A percentile compares a stretch with the other conserved stretches of the same genome.
These are phyloP conservation scores for Litsea cubeba DNA, from an alignment of 164 flowering plant species.

Conservation along the genomic window DNA sequence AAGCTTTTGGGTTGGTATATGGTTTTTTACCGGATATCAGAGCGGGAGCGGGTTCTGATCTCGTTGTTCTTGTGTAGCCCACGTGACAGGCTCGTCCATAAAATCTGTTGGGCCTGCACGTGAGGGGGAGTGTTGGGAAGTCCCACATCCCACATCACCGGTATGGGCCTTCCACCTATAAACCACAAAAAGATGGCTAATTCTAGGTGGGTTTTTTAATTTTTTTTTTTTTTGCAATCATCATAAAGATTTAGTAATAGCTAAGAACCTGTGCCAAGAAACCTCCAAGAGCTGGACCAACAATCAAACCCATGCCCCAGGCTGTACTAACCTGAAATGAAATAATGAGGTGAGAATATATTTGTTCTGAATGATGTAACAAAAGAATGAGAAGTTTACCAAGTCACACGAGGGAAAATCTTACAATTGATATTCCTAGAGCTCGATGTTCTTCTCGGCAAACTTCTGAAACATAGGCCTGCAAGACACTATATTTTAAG, in stretches of 20 bases:
- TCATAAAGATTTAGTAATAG: background rate
- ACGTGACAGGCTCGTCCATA: too few relatives aligned
- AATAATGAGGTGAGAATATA: background rate
- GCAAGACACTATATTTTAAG: background rate
- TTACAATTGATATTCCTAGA: slow-evolving; percentile 61
- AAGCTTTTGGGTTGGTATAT: too few relatives aligned
- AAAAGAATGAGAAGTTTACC: background rate
- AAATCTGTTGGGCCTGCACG: too few relatives aligned
- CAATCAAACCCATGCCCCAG: slow-evolving; percentile 51
- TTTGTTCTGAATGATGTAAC: background rate
- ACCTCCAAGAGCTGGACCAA: slow-evolving; percentile 64
- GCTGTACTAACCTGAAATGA: slow-evolving; percentile 44
- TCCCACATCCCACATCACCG: too few relatives aligned
- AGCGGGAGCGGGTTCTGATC: too few relatives aligned
- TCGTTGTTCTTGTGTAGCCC: too few relatives aligned
- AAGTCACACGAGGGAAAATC: slow-evolving; percentile 5
- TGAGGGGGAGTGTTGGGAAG: too few relatives aligned
- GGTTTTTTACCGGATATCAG: too few relatives aligned
- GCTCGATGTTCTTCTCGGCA: slow-evolving; percentile 61
- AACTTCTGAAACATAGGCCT: slow-evolving; percentile 76
- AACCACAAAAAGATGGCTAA: background rate
- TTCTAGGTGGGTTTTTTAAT: background rate
- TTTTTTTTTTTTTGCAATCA: background rate
- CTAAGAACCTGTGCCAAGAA: slow-evolving; percentile 49
- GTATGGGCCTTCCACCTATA: too few relatives aligned